phyloP scores from a whole-genome alignment of 345 rosid species.

The Eucalyptus melliodora region DNA sequence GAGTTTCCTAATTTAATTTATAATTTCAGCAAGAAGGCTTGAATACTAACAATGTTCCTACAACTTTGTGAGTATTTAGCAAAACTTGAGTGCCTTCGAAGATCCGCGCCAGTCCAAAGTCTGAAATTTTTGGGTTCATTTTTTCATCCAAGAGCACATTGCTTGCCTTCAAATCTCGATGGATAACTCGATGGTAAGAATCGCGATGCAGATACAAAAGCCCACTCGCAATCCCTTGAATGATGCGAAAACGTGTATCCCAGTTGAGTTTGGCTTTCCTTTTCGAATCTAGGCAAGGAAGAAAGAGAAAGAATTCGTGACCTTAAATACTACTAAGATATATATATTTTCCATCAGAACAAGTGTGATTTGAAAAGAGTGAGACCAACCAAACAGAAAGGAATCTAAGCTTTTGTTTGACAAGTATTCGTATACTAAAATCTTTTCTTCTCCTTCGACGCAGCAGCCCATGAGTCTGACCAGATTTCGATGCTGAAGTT shows the following conservation, averaged over 20 bases:
- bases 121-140: conserved; percentile 21
- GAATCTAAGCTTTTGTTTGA: neutral
- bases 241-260: neutral
- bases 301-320: neutral
- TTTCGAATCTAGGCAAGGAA: neutral
- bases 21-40: neutral
- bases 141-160: conserved; percentile 13
- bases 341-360: neutral
- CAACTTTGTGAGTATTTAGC: conserved; percentile 4
- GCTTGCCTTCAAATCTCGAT: conserved; percentile 19
- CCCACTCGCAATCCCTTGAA: neutral
- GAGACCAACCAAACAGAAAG: neutral
- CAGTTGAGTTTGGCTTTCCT: conserved; percentile 7
- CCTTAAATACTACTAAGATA: neutral
- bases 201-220: conserved; percentile 18
- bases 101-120: conserved; percentile 21
- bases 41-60: conserved; percentile 5
- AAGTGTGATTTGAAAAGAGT: neutral
- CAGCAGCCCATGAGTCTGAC: conserved; percentile 56
- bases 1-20: neutral
- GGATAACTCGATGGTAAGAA: conserved; percentile 17
- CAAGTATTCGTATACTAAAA: conserved; percentile 38
- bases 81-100: neutral
- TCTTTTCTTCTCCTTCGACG: conserved; percentile 34
- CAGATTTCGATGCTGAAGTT: conserved; percentile 51